phyloP scores from a whole-genome alignment of 371 early-diverging fungal species.

The Umbelopsis sp. region DNA sequence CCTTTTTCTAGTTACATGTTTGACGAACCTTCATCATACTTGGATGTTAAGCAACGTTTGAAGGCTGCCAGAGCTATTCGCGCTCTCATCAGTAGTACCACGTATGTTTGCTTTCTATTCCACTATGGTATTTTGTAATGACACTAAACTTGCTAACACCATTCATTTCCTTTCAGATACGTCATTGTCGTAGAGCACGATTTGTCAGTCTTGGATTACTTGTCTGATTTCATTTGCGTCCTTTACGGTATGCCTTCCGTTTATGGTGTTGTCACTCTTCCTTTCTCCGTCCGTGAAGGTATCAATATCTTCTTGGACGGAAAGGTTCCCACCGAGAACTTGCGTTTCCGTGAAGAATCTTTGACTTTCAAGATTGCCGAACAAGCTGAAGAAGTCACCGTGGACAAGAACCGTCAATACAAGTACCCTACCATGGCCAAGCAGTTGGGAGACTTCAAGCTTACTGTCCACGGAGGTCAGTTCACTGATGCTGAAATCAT shows the following conservation, averaged over 20 bases:
- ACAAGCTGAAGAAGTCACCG: conserved; percentile 70
- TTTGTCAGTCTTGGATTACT: conserved; percentile 98
- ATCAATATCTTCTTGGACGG: conserved; percentile 99
- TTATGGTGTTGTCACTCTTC: conserved; percentile 99
- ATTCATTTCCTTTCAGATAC: conserved; percentile 60
- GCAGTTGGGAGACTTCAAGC: conserved; percentile 83
- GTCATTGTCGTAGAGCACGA: conserved; percentile 99
- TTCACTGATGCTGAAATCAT: conserved; percentile 99
- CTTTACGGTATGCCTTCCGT: conserved; percentile 98
- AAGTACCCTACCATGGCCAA: conserved; percentile 91
- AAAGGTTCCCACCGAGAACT: conserved; percentile 98
- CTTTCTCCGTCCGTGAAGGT: conserved; percentile 94
- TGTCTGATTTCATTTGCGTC: conserved; percentile 99
- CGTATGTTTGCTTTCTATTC: conserved; percentile 29
- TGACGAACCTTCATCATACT: conserved; percentile 99
- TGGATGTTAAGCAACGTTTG: conserved; percentile 99
- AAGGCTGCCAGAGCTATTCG: conserved; percentile 97
- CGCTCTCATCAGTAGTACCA: conserved; percentile 71
- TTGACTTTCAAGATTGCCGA: conserved; percentile 96
- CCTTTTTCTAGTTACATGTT: conserved; percentile 89
- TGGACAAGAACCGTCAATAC: conserved; percentile 72
- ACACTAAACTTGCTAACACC: not conserved
- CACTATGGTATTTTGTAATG: not conserved
- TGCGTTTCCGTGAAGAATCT: conserved; percentile 98
- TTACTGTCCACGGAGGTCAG: conserved; percentile 83